Percentiles rank a stretch among this genome's conserved stretches.
These are phyloP conservation scores for Kwoniella shandongensis DNA, from an alignment of 768 basidiomycete species.

Conservation along the genomic window DNA sequence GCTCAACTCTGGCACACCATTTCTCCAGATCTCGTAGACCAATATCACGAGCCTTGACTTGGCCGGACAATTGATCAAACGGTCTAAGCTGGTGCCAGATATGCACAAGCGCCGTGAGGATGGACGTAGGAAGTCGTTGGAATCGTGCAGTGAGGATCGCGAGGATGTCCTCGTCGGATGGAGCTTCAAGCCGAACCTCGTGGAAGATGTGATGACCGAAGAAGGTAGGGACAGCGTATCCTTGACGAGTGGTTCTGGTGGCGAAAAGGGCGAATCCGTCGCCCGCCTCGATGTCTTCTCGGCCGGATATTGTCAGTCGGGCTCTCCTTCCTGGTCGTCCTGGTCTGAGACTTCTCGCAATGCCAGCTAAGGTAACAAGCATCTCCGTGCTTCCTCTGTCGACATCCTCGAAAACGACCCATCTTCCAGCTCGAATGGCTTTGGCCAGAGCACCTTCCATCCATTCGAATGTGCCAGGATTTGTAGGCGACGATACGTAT, in stretches of 20 bases:
- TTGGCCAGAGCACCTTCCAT: conserved; percentile 89
- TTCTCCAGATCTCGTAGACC: conserved; percentile 78
- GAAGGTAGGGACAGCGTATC: conserved; percentile 66
- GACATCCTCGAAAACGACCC: conserved; percentile 90
- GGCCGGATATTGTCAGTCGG: conserved; percentile 70
- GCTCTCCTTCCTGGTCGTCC: conserved; percentile 60
- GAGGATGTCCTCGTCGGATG: conserved; percentile 66
- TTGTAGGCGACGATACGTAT: conserved; percentile 79
- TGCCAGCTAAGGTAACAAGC: conserved; percentile 77
- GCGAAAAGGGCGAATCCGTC: conserved; percentile 84
- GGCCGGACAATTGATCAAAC: conserved; percentile 24
- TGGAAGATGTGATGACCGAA: conserved; percentile 81
- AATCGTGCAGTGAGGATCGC: conserved; percentile 70
- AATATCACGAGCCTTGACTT: conserved; percentile 54
- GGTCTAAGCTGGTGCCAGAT: conserved; percentile 66
- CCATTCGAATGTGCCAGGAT: conserved; percentile 91
- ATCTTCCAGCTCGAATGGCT: conserved; percentile 83
- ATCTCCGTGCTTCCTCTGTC: conserved; percentile 89
- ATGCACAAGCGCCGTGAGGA: conserved; percentile 61
- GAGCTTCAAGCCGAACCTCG: conserved; percentile 66
- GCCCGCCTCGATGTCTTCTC: conserved; percentile 71
- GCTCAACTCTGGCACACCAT: conserved; percentile 72
- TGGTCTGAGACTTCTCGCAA: conserved; percentile 73
- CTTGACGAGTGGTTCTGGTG: conserved; percentile 65
- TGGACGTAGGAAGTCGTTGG: conserved; percentile 60